Evolutionary conservation across 2,329 filamentous ascomycete genomes (phyloP).

Genomic region (Chalaropsis ovoidea): DNA sequence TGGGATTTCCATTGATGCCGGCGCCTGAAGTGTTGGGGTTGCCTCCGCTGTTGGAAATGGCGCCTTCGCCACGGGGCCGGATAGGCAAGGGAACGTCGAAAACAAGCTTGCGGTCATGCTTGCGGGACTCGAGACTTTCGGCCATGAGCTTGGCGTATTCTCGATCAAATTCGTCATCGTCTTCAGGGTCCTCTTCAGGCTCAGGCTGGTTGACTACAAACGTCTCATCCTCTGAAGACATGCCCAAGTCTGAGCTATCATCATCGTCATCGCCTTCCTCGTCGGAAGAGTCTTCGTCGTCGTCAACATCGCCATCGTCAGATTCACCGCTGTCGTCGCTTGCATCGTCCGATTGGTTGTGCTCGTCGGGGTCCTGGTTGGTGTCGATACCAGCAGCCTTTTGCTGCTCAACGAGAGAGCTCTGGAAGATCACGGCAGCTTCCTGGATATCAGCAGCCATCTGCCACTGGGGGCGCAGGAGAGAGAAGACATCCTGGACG

Average conservation of each 20-base stretch:
- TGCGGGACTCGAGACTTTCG: slow-evolving; percentile 88
- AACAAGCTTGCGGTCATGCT: slow-evolving; percentile 85
- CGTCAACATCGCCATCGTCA: slow-evolving; percentile 46
- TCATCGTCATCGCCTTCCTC: slow-evolving; percentile 52
- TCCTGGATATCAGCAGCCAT: slow-evolving; percentile 70
- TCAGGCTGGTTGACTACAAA: slow-evolving; percentile 88
- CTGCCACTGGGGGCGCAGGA: slow-evolving; percentile 88
- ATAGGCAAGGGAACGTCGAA: slow-evolving; percentile 98
- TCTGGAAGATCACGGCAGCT: slow-evolving; percentile 69
- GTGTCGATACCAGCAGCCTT: slow-evolving; percentile 66
- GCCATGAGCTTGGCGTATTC: slow-evolving; percentile 98
- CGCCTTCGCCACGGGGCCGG: slow-evolving; percentile 44
- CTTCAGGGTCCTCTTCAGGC: slow-evolving; percentile 82
- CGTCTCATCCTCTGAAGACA: slow-evolving; percentile 63
- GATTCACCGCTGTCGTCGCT: slow-evolving; percentile 59
- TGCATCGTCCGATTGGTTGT: slow-evolving; percentile 66
- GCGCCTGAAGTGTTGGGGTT: background rate
- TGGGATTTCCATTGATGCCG: background rate
- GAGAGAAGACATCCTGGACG: slow-evolving; percentile 78
- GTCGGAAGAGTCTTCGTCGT: slow-evolving; percentile 48
- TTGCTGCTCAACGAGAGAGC: slow-evolving; percentile 84
- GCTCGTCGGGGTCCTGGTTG: slow-evolving; percentile 59
- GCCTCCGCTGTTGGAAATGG: slow-evolving; percentile 21
- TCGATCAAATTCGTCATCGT: slow-evolving; percentile 92
- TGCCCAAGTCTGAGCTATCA: slow-evolving; percentile 33